Evolutionary conservation across 1,284 basidiomycete genomes (phyloP), one percentile per base, ranked within the genome.

Genomic region (Anthracocystis setariae): DNA sequence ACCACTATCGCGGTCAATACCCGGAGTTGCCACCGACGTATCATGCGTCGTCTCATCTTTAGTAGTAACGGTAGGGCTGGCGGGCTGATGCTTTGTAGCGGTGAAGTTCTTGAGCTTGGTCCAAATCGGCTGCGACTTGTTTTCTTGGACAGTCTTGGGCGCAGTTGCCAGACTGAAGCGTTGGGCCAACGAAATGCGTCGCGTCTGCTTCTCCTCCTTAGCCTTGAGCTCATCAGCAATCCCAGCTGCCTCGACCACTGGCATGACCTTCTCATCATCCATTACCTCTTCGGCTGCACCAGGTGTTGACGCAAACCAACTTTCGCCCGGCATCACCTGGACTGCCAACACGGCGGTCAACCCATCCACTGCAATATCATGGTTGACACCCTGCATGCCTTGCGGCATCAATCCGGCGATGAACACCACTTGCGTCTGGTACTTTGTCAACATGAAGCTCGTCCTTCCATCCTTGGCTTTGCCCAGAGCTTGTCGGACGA

Each of bases 331-430:
- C 24, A 60, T 1, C 29, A 78, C 45, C 20, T 43, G 72, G 20
- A 78, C 69, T 5, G 72, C 75, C 27, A 79, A 35, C 27, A 79
- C 55, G 20, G 76, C 77, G 3, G 72, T 73, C 52, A 71, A 50
- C 2, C 77, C 77, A 44, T 79, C 77, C 46, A 77, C 66, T 20
- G 71, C 58, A 43, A 79, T 73, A 43, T 85, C 83, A 55, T 87
- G 86, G 67, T 86, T 86, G 40, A 86, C 85, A 76, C 88, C 88
- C 21, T 74, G 57, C 38, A 85, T 80, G 20, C 89, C 89, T 17
- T 85, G 72, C 20, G 86, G 77, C 60, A 90, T 85, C 20, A 89
- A 83, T 38, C 87, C 87, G 2, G 85, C 85, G 32, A 88, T 64
- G 68, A 85, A 85, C 71, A 85, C 56, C 1, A 85, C 86, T 5